A percentile compares a stretch with the other conserved stretches of the same genome.
Evolutionary conservation across 192 early-diverging fungal genomes (phyloP).

Genomic region (Coemansia sp.): DNA sequence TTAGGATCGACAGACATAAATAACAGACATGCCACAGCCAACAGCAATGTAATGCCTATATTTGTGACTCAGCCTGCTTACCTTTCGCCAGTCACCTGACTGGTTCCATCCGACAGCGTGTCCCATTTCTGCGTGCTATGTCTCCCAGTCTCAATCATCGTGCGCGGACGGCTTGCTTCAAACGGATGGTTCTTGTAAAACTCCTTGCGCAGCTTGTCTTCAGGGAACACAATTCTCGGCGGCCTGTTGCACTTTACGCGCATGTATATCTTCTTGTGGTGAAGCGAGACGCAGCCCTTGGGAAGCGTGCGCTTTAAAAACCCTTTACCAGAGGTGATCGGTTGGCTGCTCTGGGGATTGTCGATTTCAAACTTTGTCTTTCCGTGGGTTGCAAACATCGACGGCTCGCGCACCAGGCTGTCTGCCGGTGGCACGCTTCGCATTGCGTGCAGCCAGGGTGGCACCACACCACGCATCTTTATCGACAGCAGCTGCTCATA

Average conservation of each 20-base stretch:
- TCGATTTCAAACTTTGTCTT: conserved; percentile 40
- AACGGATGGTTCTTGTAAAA: conserved; percentile 95
- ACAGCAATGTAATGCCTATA: background rate
- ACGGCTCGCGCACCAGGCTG: conserved; percentile 51
- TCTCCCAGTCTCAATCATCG: conserved; percentile 67
- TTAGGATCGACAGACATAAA: background rate
- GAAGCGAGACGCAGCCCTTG: conserved; percentile 33
- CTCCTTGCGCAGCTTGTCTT: conserved; percentile 78
- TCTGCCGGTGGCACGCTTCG: conserved; percentile 40
- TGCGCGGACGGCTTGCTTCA: conserved; percentile 73
- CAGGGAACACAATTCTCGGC: conserved; percentile 79
- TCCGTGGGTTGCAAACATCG: conserved; percentile 41
- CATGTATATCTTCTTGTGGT: conserved; percentile 59
- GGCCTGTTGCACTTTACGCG: conserved; percentile 63
- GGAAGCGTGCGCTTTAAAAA: conserved; percentile 33
- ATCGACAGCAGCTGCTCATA: conserved; percentile 44
- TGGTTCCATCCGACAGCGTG: conserved; percentile 51
- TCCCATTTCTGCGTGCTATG: conserved; percentile 55
- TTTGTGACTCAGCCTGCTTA: conserved; percentile 48
- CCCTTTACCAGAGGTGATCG: background rate
- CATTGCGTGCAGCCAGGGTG: conserved; percentile 55
- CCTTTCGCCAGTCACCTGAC: conserved; percentile 80
- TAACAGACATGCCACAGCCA: too few relatives aligned
- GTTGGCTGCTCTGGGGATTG: background rate
- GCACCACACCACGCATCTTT: conserved; percentile 39